These are phyloP conservation scores for Cutaneotrichosporon sp. DNA, from an alignment of 1,284 basidiomycete species.

Conservation along the genomic window DNA sequence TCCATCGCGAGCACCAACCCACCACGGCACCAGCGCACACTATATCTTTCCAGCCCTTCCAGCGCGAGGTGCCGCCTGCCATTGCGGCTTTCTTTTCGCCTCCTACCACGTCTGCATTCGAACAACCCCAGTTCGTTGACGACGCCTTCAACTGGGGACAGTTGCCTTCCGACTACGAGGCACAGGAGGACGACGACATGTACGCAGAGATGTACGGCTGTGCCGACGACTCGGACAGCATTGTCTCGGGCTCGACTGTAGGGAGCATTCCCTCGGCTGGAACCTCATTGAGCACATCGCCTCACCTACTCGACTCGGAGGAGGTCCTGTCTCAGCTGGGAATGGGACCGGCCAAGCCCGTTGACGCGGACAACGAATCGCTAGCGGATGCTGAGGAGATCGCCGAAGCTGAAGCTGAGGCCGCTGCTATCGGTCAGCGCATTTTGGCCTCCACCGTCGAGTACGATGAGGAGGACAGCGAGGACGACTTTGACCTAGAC, in stretches of 20 bases:
- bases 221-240: neutral
- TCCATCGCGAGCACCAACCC: neutral
- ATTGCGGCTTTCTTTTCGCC: slow-evolving; percentile 14
- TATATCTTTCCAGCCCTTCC: neutral
- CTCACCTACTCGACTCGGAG: slow-evolving; percentile 11
- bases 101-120: neutral
- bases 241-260: neutral
- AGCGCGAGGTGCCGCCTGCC: slow-evolving; percentile 7
- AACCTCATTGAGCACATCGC: neutral
- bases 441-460: slow-evolving; percentile 19
- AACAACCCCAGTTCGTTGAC: slow-evolving; percentile 6
- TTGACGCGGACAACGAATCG: slow-evolving; percentile 11
- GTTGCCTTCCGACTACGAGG: slow-evolving; percentile 39
- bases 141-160: slow-evolving; percentile 35
- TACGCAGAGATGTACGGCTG: neutral
- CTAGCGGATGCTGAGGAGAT: slow-evolving; percentile 10
- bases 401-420: slow-evolving; percentile 8
- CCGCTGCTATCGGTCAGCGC: slow-evolving; percentile 14
- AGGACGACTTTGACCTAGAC: slow-evolving; percentile 1
- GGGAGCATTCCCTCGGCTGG: neutral
- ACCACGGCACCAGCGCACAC: neutral
- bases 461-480: slow-evolving; percentile 14
- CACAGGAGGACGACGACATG: slow-evolving; percentile 35
- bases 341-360: neutral
- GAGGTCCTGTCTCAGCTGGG: slow-evolving; percentile 9